phyloP scores from a whole-genome alignment of 2,329 filamentous ascomycete genomes.

The Botryotinia calthae region DNA sequence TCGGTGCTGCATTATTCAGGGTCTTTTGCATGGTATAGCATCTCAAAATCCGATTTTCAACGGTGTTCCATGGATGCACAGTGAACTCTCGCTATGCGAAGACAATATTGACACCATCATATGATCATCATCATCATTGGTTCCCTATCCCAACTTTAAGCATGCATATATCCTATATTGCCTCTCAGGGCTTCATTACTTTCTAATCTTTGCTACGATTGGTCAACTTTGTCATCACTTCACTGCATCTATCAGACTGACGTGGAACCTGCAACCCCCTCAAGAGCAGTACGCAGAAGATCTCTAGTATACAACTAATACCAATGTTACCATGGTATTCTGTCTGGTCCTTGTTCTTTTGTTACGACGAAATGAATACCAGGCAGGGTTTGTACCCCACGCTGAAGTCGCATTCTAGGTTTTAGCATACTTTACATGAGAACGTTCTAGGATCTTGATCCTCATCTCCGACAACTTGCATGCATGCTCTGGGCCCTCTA shows the following conservation, averaged over 20 bases:
- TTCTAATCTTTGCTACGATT: background rate
- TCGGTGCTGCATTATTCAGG: background rate
- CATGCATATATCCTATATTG: background rate
- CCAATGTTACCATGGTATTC: background rate
- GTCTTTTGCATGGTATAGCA: background rate
- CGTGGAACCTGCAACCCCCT: background rate
- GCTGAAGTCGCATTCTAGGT: background rate
- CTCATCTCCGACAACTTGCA: slow-evolving; percentile 8
- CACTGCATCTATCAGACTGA: background rate
- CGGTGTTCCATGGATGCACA: background rate
- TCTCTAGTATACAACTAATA: background rate
- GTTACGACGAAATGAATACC: background rate
- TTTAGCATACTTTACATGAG: background rate
- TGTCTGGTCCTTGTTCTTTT: background rate
- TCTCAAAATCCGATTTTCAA: background rate
- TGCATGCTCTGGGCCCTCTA: background rate
- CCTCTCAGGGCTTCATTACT: background rate
- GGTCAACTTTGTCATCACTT: background rate
- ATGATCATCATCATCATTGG: background rate
- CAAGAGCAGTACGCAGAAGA: background rate
- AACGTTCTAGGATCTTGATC: slow-evolving; percentile 1
- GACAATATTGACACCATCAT: background rate
- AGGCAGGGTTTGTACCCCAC: background rate
- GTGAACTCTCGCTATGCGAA: background rate
- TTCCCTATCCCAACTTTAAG: background rate